Conservation (phyloP, 805 yeast genomes). For the Lipomyces yamanashiensis region DNA sequence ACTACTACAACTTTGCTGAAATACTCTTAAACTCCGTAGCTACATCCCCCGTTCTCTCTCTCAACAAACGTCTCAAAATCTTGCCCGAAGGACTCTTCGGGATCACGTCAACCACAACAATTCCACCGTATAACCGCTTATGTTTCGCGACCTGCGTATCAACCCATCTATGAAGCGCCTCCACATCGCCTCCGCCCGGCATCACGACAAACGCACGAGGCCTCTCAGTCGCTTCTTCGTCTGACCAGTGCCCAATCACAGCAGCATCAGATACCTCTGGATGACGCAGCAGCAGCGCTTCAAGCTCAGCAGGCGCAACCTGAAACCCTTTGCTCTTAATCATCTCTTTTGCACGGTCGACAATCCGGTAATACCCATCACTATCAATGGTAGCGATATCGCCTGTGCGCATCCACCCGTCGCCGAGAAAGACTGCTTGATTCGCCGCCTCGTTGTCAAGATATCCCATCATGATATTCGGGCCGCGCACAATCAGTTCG, state of each 20-base stretch:
- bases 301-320: slow-evolving; percentile 93
- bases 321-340: slow-evolving; percentile 80
- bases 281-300: slow-evolving; percentile 65
- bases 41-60: slow-evolving; percentile 16
- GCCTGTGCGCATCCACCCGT: slow-evolving; percentile 65
- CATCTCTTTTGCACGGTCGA: slow-evolving; percentile 69
- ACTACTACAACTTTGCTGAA: slow-evolving; percentile 7
- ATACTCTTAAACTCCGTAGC: slow-evolving; percentile 1
- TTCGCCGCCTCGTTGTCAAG: slow-evolving; percentile 57
- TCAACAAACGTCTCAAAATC: slow-evolving; percentile 76
- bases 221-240: slow-evolving; percentile 80
- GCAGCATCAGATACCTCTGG: slow-evolving; percentile 84
- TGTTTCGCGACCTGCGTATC: slow-evolving; percentile 47
- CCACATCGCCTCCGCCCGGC: slow-evolving; percentile 36
- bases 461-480: slow-evolving; percentile 58
- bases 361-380: slow-evolving; percentile 51
- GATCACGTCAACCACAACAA: slow-evolving; percentile 74
- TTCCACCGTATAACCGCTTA: slow-evolving; percentile 51
- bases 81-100: slow-evolving; percentile 96
- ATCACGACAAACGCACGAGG: slow-evolving; percentile 49
- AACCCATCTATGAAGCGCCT: slow-evolving; percentile 44
- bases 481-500: slow-evolving; percentile 62
- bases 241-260: slow-evolving; percentile 72
- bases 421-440: slow-evolving; percentile 50
- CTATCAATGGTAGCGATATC: slow-evolving; percentile 53